Percentiles rank a stretch among this genome's conserved stretches.
phyloP scores from a whole-genome alignment of 2,329 filamentous ascomycete species.

The Colletotrichum sp. region DNA sequence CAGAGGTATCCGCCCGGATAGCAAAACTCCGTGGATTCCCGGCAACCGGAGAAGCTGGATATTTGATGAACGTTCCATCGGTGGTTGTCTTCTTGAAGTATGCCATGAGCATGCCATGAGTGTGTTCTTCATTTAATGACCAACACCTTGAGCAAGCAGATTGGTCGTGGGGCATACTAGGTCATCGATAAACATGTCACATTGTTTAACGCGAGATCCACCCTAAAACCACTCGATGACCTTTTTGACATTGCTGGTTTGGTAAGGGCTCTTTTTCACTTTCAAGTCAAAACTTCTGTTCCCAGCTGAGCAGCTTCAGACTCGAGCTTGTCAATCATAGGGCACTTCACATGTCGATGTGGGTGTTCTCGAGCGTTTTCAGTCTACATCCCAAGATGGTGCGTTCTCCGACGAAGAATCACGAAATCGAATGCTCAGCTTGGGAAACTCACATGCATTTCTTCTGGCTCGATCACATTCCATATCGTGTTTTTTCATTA shows the following conservation, averaged over 20 bases:
- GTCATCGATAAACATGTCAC: accelerated
- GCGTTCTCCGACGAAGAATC: neutral
- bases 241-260: accelerated
- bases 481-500: neutral
- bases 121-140: neutral
- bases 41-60: too few species aligned
- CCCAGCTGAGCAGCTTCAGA: neutral
- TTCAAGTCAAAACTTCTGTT: accelerated
- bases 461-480: neutral
- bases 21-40: too few species aligned
- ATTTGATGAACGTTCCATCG: too few species aligned
- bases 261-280: neutral
- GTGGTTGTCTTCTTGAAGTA: neutral
- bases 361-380: neutral
- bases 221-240: neutral
- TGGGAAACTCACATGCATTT: neutral
- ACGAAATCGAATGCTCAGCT: neutral
- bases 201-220: accelerated
- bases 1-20: too few species aligned
- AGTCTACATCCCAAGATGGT: neutral
- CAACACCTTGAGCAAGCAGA: neutral
- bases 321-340: neutral
- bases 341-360: neutral
- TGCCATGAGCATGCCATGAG: accelerated
- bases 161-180: neutral